A percentile compares a stretch with the other conserved stretches of the same genome.
phyloP scores from a whole-genome alignment of 1,284 basidiomycete genomes.

The Rhodotorula sp. region DNA sequence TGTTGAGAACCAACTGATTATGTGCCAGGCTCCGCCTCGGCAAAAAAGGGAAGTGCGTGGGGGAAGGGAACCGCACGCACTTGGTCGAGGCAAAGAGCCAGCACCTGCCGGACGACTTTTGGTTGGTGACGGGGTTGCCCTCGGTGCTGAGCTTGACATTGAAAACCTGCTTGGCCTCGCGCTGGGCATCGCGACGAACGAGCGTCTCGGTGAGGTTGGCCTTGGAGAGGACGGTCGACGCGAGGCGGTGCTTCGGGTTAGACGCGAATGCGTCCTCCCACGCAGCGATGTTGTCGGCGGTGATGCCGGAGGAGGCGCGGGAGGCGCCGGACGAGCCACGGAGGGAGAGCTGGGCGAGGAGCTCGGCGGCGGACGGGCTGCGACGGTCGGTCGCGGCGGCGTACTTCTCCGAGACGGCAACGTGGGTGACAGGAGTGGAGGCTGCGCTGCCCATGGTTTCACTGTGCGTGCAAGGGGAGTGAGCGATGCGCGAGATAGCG shows the following conservation, averaged over 20 bases:
- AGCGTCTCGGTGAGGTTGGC: constrained; percentile 69
- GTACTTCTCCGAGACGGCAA: constrained; percentile 30
- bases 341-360: constrained; percentile 33
- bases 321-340: constrained; percentile 3
- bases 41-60: constrained; percentile 1
- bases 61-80: constrained; percentile 24
- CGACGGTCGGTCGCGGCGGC: neutral
- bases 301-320: constrained; percentile 30
- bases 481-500: neutral
- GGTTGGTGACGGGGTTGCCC: constrained; percentile 75
- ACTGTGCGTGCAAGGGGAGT: neutral
- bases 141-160: constrained; percentile 77
- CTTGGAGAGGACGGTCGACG: constrained; percentile 78
- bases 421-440: constrained; percentile 4
- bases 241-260: constrained; percentile 67
- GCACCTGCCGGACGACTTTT: constrained; percentile 82
- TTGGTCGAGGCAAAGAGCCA: constrained; percentile 83
- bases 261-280: constrained; percentile 42
- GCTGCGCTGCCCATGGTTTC: constrained; percentile 16
- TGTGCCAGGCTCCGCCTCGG: neutral
- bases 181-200: constrained; percentile 62
- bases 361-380: constrained; percentile 20
- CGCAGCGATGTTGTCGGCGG: constrained; percentile 29
- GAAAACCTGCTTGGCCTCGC: constrained; percentile 79
- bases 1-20: too few relatives aligned